Conservation (phyloP, 1,139 yeast genomes). For the Taphrina communis region DNA sequence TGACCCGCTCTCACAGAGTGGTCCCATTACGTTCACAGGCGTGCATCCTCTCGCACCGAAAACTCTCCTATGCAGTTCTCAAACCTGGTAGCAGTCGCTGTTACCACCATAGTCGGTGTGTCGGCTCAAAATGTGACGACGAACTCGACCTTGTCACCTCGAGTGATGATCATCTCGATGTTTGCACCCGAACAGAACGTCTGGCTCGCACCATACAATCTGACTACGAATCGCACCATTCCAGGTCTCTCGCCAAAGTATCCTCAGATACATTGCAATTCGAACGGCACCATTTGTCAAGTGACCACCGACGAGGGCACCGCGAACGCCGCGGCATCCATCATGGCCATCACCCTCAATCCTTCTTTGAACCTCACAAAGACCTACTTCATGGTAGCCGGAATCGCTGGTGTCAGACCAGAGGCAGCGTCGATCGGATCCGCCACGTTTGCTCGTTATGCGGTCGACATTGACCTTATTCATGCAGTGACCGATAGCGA, state of each 20-base stretch:
- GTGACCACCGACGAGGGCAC: constrained; percentile 73
- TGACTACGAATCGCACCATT: constrained; percentile 61
- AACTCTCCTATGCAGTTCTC: background rate
- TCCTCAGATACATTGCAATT: constrained; percentile 63
- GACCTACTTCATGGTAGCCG: constrained; percentile 68
- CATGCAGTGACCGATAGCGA: constrained; percentile 63
- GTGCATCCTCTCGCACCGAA: background rate
- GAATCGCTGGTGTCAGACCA: constrained; percentile 73
- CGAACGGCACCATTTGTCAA: constrained; percentile 63
- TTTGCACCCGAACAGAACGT: constrained; percentile 62
- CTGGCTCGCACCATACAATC: constrained; percentile 60
- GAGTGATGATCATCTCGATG: constrained; percentile 64
- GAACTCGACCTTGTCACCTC: constrained; percentile 52
- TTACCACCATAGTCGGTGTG: background rate
- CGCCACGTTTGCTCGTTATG: constrained; percentile 66
- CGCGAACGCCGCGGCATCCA: constrained; percentile 68
- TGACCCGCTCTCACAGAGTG: too few species aligned
- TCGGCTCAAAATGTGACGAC: constrained; percentile 6
- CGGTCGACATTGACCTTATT: constrained; percentile 67
- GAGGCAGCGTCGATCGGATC: constrained; percentile 58
- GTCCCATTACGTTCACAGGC: background rate
- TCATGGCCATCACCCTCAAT: constrained; percentile 61
- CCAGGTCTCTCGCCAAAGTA: constrained; percentile 71
- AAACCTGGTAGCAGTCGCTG: background rate
- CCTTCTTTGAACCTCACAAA: constrained; percentile 64